Base-by-base conservation (phyloP, 2,329 filamentous ascomycete species). In the Cercospora sp. region DNA sequence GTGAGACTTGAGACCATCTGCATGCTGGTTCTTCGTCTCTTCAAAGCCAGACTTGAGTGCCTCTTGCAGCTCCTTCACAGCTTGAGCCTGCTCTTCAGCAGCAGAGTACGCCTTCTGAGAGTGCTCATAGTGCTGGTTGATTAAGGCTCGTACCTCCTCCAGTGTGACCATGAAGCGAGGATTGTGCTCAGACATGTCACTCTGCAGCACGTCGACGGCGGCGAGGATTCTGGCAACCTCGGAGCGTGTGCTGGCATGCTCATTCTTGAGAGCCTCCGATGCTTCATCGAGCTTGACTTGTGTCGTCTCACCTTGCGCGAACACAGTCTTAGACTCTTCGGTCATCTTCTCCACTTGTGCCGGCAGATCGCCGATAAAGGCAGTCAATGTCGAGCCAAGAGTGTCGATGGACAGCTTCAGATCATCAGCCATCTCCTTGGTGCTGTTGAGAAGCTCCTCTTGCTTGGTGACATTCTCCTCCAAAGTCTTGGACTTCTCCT, bases 91-190 rank as follows among this genome's bases (percentile, higher is more conserved):
- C 67, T 80, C 75, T 18, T 73, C 75, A 13, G 77, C 76, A 1
- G 71, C 70, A 7, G 79, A 75, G 31, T 78, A 76, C 10, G 81
- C 78, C 55, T 87, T 85, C 79, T 94, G 93, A 13, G 93, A 91
- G 76, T 97, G 92, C 73, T 97, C 93, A 75, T 91, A 97, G 78
- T 98, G 94, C 77, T 96, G 88, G 26, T 89, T 90, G 64, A 97
- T 91, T 26, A 96, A 85, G 7, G 88, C 84, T 45, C 96, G 85
- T n/a, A 98, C 89, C 74, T 97, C 92, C 74, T 93, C 91, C 72
- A 99, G 88, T 0, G 91, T 88, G 63, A 94, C 90, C 66, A 97
- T 86, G 72, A 98, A 91, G 80, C 96, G 91, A 1, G 95, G 95
- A 73, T 97, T 91, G 72, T 91, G 90, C 78, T 97, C 93, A 8